Evolutionary conservation across 192 early-diverging fungal genomes (phyloP).

Genomic region (Endogone sp.): DNA sequence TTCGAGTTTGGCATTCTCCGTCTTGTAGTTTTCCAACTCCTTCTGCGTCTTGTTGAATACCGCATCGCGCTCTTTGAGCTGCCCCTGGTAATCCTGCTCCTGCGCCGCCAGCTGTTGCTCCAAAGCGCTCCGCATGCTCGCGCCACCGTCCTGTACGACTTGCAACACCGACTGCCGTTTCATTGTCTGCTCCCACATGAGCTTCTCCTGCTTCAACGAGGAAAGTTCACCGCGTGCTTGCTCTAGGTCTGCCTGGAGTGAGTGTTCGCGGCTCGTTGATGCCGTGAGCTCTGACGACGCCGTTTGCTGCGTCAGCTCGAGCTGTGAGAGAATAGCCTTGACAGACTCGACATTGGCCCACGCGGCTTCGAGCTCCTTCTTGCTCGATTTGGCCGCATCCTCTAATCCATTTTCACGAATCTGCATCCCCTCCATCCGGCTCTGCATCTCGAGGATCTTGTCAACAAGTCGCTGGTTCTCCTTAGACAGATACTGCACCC

Average conservation of each 20-base stretch:
- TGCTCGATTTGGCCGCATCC: conserved; percentile 4
- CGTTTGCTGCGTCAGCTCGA: conserved; percentile 26
- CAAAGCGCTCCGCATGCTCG: conserved; percentile 19
- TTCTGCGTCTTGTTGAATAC: conserved; percentile 1
- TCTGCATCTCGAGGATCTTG: conserved; percentile 7
- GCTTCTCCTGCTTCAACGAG: conserved; percentile 18
- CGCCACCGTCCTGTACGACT: conserved; percentile 25
- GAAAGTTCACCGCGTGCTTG: conserved; percentile 20
- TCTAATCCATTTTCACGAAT: background rate
- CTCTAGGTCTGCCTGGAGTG: conserved; percentile 24
- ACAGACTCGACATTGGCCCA: background rate
- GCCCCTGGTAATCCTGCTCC: conserved; percentile 18
- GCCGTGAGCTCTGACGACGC: conserved; percentile 10
- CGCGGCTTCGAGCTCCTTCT: conserved; percentile 19
- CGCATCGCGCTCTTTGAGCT: conserved; percentile 24
- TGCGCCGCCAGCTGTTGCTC: conserved; percentile 17
- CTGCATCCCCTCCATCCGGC: background rate
- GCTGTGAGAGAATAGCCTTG: background rate
- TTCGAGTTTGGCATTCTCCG: conserved; percentile 6
- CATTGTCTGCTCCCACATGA: conserved; percentile 33
- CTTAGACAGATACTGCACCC: conserved; percentile 1
- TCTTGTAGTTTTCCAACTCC: conserved; percentile 7
- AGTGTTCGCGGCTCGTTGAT: conserved; percentile 14
- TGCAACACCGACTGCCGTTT: conserved; percentile 35
- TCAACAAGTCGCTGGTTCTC: conserved; percentile 15